phyloP scores from a whole-genome alignment of 306 rosid genomes.

The Nissolia schottii region DNA sequence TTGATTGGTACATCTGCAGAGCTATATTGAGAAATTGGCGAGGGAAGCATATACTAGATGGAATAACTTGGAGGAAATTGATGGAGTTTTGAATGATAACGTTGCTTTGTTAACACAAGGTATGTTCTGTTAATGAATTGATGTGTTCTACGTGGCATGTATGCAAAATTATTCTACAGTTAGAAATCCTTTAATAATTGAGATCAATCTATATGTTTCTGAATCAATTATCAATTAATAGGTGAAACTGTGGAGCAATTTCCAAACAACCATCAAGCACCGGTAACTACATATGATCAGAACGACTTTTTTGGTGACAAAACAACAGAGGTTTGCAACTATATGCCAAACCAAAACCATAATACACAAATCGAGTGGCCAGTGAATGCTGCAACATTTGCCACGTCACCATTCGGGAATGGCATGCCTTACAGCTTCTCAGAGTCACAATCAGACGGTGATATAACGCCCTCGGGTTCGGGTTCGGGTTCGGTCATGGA shows the following conservation, averaged over 20 bases:
- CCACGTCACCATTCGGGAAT: background rate
- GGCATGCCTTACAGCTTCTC: constrained; percentile 28
- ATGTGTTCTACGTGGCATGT: background rate
- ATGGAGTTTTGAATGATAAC: constrained; percentile 35
- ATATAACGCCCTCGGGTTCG: constrained; percentile 37
- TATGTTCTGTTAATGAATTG: background rate
- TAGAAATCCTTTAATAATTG: background rate
- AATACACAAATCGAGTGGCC: constrained; percentile 36
- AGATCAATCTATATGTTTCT: background rate
- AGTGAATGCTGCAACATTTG: constrained; percentile 27
- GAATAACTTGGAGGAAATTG: constrained; percentile 51
- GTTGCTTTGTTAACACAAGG: constrained; percentile 54
- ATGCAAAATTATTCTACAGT: background rate
- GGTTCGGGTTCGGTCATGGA: constrained; percentile 20
- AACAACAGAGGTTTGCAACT: constrained; percentile 1
- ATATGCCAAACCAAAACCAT: background rate
- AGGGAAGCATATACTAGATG: constrained; percentile 53
- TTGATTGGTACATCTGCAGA: constrained; percentile 24
- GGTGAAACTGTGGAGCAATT: constrained; percentile 43
- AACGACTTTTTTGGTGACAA: constrained; percentile 19
- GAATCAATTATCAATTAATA: background rate
- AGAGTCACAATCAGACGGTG: constrained; percentile 45
- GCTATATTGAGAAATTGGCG: constrained; percentile 34
- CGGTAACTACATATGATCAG: constrained; percentile 14
- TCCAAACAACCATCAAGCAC: constrained; percentile 20